These are phyloP conservation scores for Corniculantispora saksenae DNA, from an alignment of 2,329 filamentous ascomycete genomes.

Conservation along the genomic window DNA sequence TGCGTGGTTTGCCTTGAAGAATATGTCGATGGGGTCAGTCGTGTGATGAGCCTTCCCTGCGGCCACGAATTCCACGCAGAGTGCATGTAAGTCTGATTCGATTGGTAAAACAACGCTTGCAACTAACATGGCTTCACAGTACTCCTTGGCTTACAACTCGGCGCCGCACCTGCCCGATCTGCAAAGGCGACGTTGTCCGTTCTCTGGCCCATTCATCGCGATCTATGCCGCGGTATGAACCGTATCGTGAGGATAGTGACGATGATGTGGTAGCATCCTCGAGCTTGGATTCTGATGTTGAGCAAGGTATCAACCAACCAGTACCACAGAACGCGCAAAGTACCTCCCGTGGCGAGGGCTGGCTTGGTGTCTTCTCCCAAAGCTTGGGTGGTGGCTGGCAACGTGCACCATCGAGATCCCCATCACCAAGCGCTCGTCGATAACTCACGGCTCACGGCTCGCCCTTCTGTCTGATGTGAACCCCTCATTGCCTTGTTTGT, in stretches of 20 bases:
- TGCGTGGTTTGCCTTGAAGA: slow-evolving; percentile 97
- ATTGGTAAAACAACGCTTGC: no score
- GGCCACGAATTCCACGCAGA: slow-evolving; percentile 97
- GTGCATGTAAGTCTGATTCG: slow-evolving; percentile 79
- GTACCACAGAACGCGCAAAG: slow-evolving; percentile 25
- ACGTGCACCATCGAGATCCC: slow-evolving; percentile 13
- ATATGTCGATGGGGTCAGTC: slow-evolving; percentile 89
- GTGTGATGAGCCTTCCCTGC: slow-evolving; percentile 95
- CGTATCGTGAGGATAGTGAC: slow-evolving; percentile 55
- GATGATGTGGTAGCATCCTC: slow-evolving; percentile 43
- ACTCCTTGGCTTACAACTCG: slow-evolving; percentile 96
- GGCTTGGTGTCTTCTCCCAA: slow-evolving; percentile 13
- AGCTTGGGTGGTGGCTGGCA: slow-evolving; percentile 11
- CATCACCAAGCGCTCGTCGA: slow-evolving; percentile 7
- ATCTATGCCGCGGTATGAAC: slow-evolving; percentile 54
- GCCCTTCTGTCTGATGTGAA: not conserved
- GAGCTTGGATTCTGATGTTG: slow-evolving; percentile 41
- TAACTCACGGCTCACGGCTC: not conserved
- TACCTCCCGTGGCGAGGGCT: slow-evolving; percentile 1
- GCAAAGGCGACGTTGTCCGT: slow-evolving; percentile 92
- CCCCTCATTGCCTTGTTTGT: not conserved
- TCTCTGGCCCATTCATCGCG: slow-evolving; percentile 59
- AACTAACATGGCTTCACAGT: slow-evolving; percentile 45
- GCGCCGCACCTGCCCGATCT: slow-evolving; percentile 95
- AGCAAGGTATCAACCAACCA: slow-evolving; percentile 39